Conservation (phyloP, 305 asterid species). For the Fraxinus latifolia region DNA sequence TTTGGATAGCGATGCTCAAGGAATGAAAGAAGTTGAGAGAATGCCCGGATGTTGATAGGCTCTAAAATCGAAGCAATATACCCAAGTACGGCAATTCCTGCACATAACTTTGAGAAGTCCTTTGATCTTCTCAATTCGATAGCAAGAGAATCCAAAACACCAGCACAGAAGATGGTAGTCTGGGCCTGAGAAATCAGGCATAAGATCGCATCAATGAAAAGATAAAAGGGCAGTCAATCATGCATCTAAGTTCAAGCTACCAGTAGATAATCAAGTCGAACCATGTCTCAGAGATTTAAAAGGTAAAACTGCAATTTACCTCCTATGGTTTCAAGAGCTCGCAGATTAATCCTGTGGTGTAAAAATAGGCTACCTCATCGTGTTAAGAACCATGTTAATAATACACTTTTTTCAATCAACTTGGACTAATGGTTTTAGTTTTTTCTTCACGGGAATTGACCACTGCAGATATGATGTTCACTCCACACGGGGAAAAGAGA, state of each 20-base stretch:
- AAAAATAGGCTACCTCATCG: neutral
- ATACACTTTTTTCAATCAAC: neutral
- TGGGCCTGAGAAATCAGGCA: constrained; percentile 47
- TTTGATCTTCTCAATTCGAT: constrained; percentile 76
- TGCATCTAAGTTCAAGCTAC: neutral
- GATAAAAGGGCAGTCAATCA: neutral
- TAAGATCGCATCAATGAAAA: constrained; percentile 17
- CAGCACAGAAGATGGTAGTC: constrained; percentile 62
- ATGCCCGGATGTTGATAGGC: constrained; percentile 56
- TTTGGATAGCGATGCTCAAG: constrained; percentile 83
- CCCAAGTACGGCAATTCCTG: constrained; percentile 89
- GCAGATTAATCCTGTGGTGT: neutral
- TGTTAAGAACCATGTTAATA: neutral
- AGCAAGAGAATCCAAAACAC: constrained; percentile 61
- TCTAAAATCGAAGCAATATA: constrained; percentile 67
- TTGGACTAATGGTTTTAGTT: neutral
- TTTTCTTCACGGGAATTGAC: neutral
- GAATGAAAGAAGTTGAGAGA: constrained; percentile 64
- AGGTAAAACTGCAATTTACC: neutral
- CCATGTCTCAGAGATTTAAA: neutral
- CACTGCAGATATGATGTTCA: neutral
- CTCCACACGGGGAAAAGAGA: neutral
- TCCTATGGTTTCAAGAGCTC: neutral
- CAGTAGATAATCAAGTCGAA: constrained; percentile 2
- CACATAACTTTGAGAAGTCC: constrained; percentile 71